phyloP scores from a whole-genome alignment of 306 rosid species.

The Cicer cuneatum region DNA sequence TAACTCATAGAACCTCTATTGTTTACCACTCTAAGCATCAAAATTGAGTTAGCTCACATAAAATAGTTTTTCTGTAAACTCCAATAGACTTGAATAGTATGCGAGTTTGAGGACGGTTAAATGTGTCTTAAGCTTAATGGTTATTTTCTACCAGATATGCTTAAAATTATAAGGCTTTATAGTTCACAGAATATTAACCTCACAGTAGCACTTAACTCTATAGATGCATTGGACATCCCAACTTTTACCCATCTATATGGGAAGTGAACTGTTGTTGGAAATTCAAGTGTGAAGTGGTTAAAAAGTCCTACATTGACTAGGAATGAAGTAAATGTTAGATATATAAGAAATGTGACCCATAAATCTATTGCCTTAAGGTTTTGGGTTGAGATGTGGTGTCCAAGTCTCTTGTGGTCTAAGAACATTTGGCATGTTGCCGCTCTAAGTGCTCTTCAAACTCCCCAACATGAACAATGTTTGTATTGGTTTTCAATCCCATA shows the following conservation, averaged over 20 bases:
- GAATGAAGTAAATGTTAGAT: no score
- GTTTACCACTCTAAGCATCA: background rate
- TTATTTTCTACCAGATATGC: constrained; percentile 12
- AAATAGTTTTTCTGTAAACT: background rate
- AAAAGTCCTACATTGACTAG: no score
- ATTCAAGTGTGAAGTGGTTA: no score
- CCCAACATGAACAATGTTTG: background rate
- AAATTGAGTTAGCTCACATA: background rate
- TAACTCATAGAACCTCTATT: background rate
- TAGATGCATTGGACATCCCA: background rate
- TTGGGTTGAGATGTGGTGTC: no score
- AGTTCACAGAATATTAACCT: background rate
- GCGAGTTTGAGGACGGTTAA: background rate
- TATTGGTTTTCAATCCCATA: background rate
- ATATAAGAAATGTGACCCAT: no score
- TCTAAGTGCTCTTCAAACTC: no score
- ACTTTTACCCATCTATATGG: background rate
- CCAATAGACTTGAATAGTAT: background rate
- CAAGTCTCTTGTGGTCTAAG: no score
- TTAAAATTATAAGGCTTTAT: background rate
- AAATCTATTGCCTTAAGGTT: no score
- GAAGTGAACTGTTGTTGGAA: no score
- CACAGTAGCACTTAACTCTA: background rate
- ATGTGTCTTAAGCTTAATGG: background rate
- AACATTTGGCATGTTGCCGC: no score